Percentiles rank a stretch among this genome's conserved stretches.
phyloP scores from a whole-genome alignment of 352 stramenopile genomes.

The Phytopythium vexans region DNA sequence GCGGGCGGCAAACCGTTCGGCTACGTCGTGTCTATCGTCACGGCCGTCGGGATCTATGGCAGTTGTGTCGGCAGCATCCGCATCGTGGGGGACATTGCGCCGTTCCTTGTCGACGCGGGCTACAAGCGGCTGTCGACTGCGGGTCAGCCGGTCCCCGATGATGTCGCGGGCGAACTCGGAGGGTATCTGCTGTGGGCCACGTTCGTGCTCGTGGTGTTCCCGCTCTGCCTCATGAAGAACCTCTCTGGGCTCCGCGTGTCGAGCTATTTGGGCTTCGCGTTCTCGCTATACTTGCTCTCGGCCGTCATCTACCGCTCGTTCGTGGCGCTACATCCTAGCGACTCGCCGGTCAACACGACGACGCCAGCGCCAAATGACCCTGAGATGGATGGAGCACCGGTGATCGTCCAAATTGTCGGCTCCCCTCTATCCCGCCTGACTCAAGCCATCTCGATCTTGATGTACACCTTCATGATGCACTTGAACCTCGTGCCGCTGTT shows the following conservation, averaged over 20 bases:
- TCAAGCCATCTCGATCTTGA: conserved; percentile 73
- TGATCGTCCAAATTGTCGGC: conserved; percentile 16
- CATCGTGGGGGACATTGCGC: conserved; percentile 63
- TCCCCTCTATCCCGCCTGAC: conserved; percentile 37
- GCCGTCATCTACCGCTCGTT: conserved; percentile 57
- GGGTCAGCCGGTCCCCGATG: too few species aligned
- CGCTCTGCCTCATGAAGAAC: conserved; percentile 70
- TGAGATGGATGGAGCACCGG: conserved; percentile 12
- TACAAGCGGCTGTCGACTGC: conserved; percentile 17
- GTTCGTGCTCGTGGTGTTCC: conserved; percentile 57
- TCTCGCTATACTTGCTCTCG: conserved; percentile 59
- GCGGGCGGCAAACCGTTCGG: conserved; percentile 46
- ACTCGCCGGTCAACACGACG: conserved; percentile 1
- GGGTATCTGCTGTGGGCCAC: conserved; percentile 49
- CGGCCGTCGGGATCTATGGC: conserved; percentile 64
- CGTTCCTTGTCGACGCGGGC: conserved; percentile 44
- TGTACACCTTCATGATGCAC: conserved; percentile 86
- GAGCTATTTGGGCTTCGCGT: conserved; percentile 67
- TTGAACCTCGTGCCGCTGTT: conserved; percentile 78
- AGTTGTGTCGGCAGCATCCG: conserved; percentile 68
- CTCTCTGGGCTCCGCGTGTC: conserved; percentile 62
- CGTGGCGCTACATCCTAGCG: conserved; percentile 13
- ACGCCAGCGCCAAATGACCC: conserved; percentile 2
- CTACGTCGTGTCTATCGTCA: conserved; percentile 65
- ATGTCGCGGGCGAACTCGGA: conserved; percentile 15